Base-by-base conservation (phyloP, 2,329 filamentous ascomycete species). In the Epichloe aotearoae region DNA sequence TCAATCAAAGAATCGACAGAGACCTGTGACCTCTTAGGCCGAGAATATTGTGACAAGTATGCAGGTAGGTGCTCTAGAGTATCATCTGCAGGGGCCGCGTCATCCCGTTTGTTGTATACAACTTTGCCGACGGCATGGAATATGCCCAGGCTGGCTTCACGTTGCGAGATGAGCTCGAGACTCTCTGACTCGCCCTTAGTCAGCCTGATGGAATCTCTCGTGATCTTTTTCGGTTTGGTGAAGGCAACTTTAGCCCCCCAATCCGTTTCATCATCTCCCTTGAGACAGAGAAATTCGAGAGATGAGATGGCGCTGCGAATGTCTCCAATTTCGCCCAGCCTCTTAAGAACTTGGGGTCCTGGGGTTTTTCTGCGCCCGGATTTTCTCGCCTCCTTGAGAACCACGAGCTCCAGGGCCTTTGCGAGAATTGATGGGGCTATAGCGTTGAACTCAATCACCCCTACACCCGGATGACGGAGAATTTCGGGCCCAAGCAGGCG, bases 111-210 rank as follows among this genome's bases (percentile, higher is more conserved):
- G 70, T 98, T 98, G 70, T 97, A 95, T 1, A 97, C 83, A 2
- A 98, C 87, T 63, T 93, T 96, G 3, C 91, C 93, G 12, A 97
- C 86, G 0, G 93, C 89, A 64, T 98, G 93, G 62, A 98, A 98
- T 47, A 98, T 88, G 1, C 91, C 93, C 3, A 98, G 73, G 55
- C 84, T 95, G 15, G 86, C 84, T 68, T 97, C 93, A 51, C 93
- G 80, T 61, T 90, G 88, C 1, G 86, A 88, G 20, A 97, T 79
- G 53, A 93, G 72, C 61, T 88, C 81, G 10, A 97, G 67, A 5
- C 82, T 90, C 55, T 94, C 84, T 52, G 79, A 73, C 64, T 97
- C 93, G 61, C 84, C 83, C 54, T 78, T 77, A 0, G 89, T 95
- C 52, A 95, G 66, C 3, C 70, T 68, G 8, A 80, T 72, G 19